Evolutionary conservation across 139 green algal species (phyloP), one percentile per base, ranked within the genome.

Genomic region (Micractinium sp.): DNA sequence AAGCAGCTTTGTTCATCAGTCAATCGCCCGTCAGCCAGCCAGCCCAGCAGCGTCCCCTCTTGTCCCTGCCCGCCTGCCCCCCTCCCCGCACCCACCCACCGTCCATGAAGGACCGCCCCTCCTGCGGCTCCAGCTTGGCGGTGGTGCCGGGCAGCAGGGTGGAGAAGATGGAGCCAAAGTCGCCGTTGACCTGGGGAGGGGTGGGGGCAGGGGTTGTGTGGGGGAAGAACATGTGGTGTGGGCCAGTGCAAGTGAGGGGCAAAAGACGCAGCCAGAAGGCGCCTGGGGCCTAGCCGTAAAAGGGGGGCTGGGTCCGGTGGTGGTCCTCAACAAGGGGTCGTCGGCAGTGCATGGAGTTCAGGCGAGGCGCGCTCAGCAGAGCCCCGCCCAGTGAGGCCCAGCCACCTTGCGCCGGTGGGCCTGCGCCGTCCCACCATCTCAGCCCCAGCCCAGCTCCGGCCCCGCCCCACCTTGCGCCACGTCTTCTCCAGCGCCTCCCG

Each of bases 151-250:
- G 98, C 85, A 99, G 96, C 77, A 99, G 97, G 38, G 95, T 99
- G 80, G 88, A 94, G 92, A 99, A 99, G 91, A 99, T 99, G 90
- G 94, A 94, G 20, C 97, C 96, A 91, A 99, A 99, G 93, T 98
- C 95, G n/a, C 82, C 88, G 91, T 96, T 96, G 38, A 84, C 78
- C 78, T 84, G 78, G 15, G 25, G 41, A 12, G 29, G 9, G 38
- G 78, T 4, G 29, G 4, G 31, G 3, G 78, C 41, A 25, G 3
- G 73, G n/a, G 29, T 39, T 3, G 73, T 12, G 73, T 76, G 69
- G 27, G 27, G 25, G 69, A 66, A 66, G 60, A 16, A 16, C 60
- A 66, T 66, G 69, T 22, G 36, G 69, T 71, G 63, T 27, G 2
- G 63, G 63, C 20, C n/a, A n/a, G n/a, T n/a, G n/a, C n/a, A n/a